Conservation (phyloP, 1,284 basidiomycete genomes). For the Xanthoconium separans region DNA sequence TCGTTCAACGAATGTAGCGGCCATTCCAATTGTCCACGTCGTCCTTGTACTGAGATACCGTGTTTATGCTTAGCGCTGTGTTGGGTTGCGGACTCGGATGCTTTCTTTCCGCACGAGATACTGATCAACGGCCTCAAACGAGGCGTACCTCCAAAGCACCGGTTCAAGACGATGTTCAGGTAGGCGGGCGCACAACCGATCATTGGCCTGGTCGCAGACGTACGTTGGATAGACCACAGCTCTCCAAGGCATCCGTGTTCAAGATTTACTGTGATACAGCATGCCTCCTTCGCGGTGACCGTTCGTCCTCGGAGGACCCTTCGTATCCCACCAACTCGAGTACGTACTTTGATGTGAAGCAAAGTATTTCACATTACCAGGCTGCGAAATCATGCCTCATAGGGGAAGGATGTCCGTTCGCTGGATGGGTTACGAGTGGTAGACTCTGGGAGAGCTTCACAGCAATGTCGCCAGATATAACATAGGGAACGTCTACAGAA, state of each 20-base stretch:
- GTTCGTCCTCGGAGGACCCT: conserved; percentile 3
- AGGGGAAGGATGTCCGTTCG: conserved; percentile 45
- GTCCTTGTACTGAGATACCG: conserved; percentile 3
- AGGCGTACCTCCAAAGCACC: conserved; percentile 70
- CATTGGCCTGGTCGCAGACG: neutral
- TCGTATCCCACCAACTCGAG: conserved; percentile 3
- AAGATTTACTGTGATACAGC: conserved; percentile 37
- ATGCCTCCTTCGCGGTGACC: conserved; percentile 13
- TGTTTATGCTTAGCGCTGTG: conserved; percentile 52
- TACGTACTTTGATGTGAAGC: conserved; percentile 42
- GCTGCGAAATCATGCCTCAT: conserved; percentile 46
- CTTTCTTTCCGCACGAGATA: conserved; percentile 47
- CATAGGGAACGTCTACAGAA: neutral
- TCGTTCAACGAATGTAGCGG: conserved; percentile 68
- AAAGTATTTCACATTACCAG: conserved; percentile 42
- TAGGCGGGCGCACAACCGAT: conserved; percentile 23
- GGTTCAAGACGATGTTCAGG: conserved; percentile 61
- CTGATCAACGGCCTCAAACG: conserved; percentile 76
- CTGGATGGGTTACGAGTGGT: conserved; percentile 62
- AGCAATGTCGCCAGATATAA: conserved; percentile 1
- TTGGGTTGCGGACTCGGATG: conserved; percentile 66
- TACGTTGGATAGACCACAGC: conserved; percentile 40
- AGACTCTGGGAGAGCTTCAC: conserved; percentile 52
- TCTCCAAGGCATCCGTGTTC: conserved; percentile 52
- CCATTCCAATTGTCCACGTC: conserved; percentile 14